phyloP scores from a whole-genome alignment of 2,329 filamentous ascomycete species.

The Alternaria panax region DNA sequence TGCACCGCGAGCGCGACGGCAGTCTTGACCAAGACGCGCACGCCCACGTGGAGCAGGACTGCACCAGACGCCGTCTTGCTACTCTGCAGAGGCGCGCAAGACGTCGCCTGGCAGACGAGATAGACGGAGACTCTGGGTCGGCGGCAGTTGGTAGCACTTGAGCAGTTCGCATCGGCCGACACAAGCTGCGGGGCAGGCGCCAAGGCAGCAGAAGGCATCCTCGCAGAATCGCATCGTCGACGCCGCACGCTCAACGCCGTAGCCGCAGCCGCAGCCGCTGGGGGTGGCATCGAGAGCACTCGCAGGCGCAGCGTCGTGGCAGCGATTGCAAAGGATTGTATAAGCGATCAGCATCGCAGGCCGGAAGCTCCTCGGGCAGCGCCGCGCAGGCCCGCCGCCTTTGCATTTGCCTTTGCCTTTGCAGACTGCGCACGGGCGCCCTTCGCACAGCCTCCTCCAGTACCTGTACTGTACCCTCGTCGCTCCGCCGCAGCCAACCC shows the following conservation, averaged over 20 bases:
- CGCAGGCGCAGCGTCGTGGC: neutral
- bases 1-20: constrained; percentile 6
- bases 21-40: constrained; percentile 22
- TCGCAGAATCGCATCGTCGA: constrained; percentile 13
- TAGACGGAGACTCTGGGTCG: neutral
- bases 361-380: constrained; percentile 24
- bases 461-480: constrained; percentile 21
- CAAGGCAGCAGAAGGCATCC: constrained; percentile 24
- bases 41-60: constrained; percentile 6
- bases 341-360: constrained; percentile 24
- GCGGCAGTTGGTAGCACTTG: constrained; percentile 1
- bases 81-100: neutral
- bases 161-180: constrained; percentile 16
- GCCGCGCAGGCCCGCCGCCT: constrained; percentile 27
- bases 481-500: constrained; percentile 27
- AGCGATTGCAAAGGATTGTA: constrained; percentile 30
- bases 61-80: neutral
- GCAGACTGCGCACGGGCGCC: constrained; percentile 32
- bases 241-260: constrained; percentile 2
- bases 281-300: neutral
- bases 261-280: constrained; percentile 12
- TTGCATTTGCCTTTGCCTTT: constrained; percentile 38
- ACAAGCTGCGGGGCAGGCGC: constrained; percentile 28
- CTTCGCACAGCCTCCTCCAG: constrained; percentile 44
- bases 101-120: neutral